These are phyloP conservation scores for Collybia sordida DNA, from an alignment of 768 basidiomycete species.

Conservation along the genomic window DNA sequence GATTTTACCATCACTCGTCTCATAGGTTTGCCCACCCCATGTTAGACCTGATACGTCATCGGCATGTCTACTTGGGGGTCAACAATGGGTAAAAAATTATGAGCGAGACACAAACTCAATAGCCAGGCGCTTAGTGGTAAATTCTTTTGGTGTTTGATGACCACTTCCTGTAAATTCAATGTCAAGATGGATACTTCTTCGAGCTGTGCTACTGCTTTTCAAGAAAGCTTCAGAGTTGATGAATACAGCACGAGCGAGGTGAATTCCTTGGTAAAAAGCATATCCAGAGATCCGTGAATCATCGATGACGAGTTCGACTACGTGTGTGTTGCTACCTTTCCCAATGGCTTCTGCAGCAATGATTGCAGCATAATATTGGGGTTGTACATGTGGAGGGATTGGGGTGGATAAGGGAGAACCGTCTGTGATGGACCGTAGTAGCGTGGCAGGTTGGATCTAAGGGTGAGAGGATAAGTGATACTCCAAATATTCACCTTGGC, in stretches of 20 bases:
- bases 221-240: slow-evolving; percentile 58
- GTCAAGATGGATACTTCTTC: slow-evolving; percentile 42
- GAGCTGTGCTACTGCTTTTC: slow-evolving; percentile 22
- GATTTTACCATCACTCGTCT: slow-evolving; percentile 43
- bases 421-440: slow-evolving; percentile 58
- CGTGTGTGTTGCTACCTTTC: slow-evolving; percentile 32
- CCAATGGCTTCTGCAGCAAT: slow-evolving; percentile 61
- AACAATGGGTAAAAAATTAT: background rate
- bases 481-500: background rate
- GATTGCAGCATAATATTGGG: slow-evolving; percentile 65
- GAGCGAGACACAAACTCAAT: slow-evolving; percentile 37
- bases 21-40: slow-evolving; percentile 61
- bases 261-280: slow-evolving; percentile 52
- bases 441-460: slow-evolving; percentile 62
- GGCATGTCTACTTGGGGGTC: slow-evolving; percentile 34
- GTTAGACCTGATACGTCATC: slow-evolving; percentile 51
- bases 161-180: slow-evolving; percentile 33
- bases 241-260: slow-evolving; percentile 49
- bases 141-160: slow-evolving; percentile 20
- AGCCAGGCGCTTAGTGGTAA: slow-evolving; percentile 46
- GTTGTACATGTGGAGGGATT: slow-evolving; percentile 59
- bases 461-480: background rate
- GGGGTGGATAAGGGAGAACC: slow-evolving; percentile 50
- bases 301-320: slow-evolving; percentile 48
- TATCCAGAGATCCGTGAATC: slow-evolving; percentile 56